Evolutionary conservation across 352 stramenopile genomes (phyloP).

Genomic region (Thalassiosira sp.): DNA sequence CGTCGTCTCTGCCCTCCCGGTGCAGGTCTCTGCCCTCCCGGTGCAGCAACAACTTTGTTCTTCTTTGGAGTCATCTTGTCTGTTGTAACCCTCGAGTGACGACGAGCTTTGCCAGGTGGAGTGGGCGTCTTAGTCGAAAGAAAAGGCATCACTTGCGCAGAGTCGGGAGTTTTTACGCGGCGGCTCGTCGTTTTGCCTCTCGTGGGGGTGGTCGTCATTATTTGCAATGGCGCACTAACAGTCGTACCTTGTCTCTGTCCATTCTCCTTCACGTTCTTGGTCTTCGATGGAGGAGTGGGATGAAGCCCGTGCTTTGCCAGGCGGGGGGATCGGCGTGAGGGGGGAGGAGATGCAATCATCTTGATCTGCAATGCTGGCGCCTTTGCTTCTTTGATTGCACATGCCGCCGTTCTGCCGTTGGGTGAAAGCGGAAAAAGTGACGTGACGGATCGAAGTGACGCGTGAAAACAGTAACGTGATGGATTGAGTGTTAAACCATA

Average conservation of each 20-base stretch:
- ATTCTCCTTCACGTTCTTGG: too few relatives aligned
- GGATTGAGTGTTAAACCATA: too few relatives aligned
- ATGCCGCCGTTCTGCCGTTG: neutral
- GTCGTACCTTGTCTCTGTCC: neutral
- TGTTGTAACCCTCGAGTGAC: too few relatives aligned
- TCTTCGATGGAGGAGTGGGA: conserved; percentile 12
- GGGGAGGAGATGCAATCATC: neutral
- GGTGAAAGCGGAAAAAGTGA: too few relatives aligned
- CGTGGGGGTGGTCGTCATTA: neutral
- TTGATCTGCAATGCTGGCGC: neutral
- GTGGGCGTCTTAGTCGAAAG: neutral
- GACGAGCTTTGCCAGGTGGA: neutral
- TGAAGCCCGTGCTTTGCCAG: conserved; percentile 6
- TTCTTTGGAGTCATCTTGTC: too few relatives aligned
- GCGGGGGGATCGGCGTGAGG: conserved; percentile 11
- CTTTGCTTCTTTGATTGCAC: neutral
- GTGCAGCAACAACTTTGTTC: neutral
- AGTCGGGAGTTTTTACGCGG: neutral
- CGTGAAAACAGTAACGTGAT: too few relatives aligned
- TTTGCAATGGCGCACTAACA: neutral
- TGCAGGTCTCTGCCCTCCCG: neutral
- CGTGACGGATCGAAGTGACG: too few relatives aligned
- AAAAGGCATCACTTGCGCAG: neutral
- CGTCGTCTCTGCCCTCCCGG: neutral
- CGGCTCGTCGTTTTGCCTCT: neutral